Base-by-base conservation (phyloP, 371 early-diverging fungal genomes). In the Apophysomyces elegans region DNA sequence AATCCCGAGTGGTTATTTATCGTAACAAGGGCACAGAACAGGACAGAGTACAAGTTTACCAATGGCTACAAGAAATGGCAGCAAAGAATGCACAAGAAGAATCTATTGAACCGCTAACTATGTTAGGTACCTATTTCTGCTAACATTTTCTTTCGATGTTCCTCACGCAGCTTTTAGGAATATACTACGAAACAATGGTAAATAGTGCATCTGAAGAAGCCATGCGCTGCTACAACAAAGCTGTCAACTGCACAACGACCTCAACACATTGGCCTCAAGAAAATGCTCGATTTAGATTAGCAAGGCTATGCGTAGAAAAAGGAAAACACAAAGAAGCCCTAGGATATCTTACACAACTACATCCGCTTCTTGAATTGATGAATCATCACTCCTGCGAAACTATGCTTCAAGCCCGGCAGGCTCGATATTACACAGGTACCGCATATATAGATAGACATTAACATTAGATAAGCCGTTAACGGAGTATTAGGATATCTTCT, bases 241-340 rank as follows among this genome's bases (percentile, higher is more conserved):
- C n/a, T 3, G 57, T 64, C 12, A 43, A 37, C 32, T 50, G 57
- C 35, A 62, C 56, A 16, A 69, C 66, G 11, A 32, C 72, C 5
- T 66, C 64, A 2, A 38, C n/a, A n/a, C 63, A 72, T 37, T 79
- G 72, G 65, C 58, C 61, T 14, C 67, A 72, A 47, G 38, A 62
- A 44, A 61, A 71, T 32, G 72, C 74, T 14, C 56, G 58, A 5
- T 74, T 72, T 39, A 44, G 67, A 39, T 9, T 73, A 5, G 65
- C 66, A 2, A 56, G 58, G 21, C 16, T 62, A 5, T 62, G 9
- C 57, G 64, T 69, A 64, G 67, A 64, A 7, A 4, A 41, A 11
- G 43, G 58, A 8, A 26, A 54, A 37, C 70, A 67, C 43, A 9
- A 7, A 0, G 54, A 63, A 21, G 64, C 73, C 64, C 61, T 57